A percentile compares a stretch with the other conserved stretches of the same genome.
phyloP scores from a whole-genome alignment of 768 basidiomycete genomes.

The Suillus fuscotomentosus region DNA sequence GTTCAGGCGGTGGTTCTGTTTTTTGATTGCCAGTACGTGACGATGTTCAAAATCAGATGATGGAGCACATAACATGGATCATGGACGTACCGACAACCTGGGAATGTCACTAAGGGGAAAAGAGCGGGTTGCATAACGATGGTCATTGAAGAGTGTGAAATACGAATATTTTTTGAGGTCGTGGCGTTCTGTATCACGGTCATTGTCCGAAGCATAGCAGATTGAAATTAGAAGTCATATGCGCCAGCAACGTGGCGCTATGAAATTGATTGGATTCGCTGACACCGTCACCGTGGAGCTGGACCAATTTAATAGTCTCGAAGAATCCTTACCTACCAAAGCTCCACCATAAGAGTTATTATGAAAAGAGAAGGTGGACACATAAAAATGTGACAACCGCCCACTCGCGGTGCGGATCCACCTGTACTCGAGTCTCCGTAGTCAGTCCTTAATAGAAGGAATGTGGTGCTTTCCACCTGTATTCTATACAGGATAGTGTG shows the following conservation, averaged over 20 bases:
- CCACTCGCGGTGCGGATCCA: background rate
- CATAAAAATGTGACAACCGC: background rate
- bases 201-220: background rate
- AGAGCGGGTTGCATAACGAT: background rate
- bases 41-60: background rate
- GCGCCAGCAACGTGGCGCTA: background rate
- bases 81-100: background rate
- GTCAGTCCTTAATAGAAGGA: background rate
- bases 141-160: background rate
- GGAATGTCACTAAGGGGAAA: background rate
- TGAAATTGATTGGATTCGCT: background rate
- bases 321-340: background rate
- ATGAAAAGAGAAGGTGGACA: background rate
- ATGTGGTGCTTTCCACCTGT: background rate
- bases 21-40: conserved; percentile 12
- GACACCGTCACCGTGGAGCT: background rate
- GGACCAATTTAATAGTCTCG: background rate
- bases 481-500: background rate
- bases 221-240: background rate
- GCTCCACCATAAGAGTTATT: background rate
- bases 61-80: background rate
- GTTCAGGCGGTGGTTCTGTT: conserved; percentile 20
- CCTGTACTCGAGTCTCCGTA: background rate
- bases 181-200: background rate
- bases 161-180: background rate